Evolutionary conservation across 2,329 filamentous ascomycete genomes (phyloP).

Genomic region (Fusarium musae): DNA sequence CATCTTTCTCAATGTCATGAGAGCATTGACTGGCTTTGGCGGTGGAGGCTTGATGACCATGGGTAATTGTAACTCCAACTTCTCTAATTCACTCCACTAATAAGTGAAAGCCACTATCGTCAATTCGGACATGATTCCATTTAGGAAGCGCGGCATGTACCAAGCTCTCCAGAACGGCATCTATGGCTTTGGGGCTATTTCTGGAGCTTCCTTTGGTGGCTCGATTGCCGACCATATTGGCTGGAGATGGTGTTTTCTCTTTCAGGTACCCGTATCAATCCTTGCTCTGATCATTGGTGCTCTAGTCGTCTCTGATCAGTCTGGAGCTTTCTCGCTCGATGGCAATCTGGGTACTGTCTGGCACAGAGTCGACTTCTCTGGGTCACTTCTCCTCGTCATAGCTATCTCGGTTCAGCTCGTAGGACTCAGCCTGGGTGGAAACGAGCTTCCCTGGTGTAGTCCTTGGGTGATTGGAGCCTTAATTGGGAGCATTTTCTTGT

Average conservation of each 20-base stretch:
- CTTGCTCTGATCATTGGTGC: slow-evolving; percentile 65
- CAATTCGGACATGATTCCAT: slow-evolving; percentile 73
- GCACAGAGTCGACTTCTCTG: slow-evolving; percentile 67
- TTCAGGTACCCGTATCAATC: slow-evolving; percentile 69
- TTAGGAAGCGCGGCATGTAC: slow-evolving; percentile 66
- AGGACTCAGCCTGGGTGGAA: slow-evolving; percentile 66
- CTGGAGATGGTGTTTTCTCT: slow-evolving; percentile 74
- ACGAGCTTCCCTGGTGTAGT: slow-evolving; percentile 63
- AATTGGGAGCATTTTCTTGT: slow-evolving; percentile 55
- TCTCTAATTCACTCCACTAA: neutral
- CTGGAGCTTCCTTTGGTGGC: slow-evolving; percentile 72
- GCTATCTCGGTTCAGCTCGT: slow-evolving; percentile 68
- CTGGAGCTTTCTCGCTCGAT: slow-evolving; percentile 44
- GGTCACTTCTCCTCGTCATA: slow-evolving; percentile 65
- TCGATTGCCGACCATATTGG: slow-evolving; percentile 72
- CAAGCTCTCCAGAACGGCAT: slow-evolving; percentile 70
- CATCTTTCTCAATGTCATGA: slow-evolving; percentile 69
- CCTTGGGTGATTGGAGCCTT: slow-evolving; percentile 59
- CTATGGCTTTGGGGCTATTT: slow-evolving; percentile 70
- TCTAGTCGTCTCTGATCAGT: slow-evolving; percentile 62
- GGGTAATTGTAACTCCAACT: slow-evolving; percentile 57
- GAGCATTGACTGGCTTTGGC: slow-evolving; percentile 75
- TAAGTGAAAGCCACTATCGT: slow-evolving; percentile 58
- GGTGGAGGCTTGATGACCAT: slow-evolving; percentile 77
- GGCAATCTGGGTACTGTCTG: slow-evolving; percentile 55